Evolutionary conservation across 345 rosid species (phyloP).

Genomic region (Theobroma cacao): DNA sequence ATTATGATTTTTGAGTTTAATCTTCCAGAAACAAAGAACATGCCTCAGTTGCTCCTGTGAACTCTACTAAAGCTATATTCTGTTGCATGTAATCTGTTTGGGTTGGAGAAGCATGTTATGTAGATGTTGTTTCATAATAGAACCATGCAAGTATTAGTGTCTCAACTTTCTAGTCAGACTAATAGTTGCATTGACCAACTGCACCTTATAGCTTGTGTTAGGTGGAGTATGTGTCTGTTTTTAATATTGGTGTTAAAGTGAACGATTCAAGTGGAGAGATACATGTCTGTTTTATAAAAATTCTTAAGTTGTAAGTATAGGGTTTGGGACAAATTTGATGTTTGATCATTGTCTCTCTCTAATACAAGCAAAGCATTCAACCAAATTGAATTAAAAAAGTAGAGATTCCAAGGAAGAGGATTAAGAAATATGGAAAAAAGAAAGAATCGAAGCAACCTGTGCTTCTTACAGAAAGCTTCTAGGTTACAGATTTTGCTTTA

Average conservation of each 20-base stretch:
- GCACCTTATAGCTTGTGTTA: not conserved
- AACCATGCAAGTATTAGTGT: not conserved
- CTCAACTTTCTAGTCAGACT: not conserved
- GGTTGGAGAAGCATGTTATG: not conserved
- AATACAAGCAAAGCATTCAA: not conserved
- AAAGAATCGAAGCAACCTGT: not conserved
- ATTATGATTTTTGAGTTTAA: not conserved
- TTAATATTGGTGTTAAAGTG: not conserved
- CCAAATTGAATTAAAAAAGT: not conserved
- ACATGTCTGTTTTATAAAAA: not conserved
- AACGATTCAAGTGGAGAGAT: not conserved
- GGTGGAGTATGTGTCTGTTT: not conserved
- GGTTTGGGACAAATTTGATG: not conserved
- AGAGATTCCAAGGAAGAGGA: not conserved
- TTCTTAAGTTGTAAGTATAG: not conserved
- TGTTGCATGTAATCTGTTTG: not conserved
- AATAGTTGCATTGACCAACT: not conserved
- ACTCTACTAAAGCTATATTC: not conserved
- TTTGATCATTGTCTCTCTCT: not conserved
- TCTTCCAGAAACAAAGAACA: slow-evolving; percentile 2
- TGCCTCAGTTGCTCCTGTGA: not conserved
- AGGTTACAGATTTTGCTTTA: not conserved
- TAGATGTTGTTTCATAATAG: slow-evolving; percentile 1
- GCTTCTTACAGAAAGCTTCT: not conserved
- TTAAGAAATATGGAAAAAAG: not conserved